phyloP scores from a whole-genome alignment of 1,139 yeast genomes.

The Wickerhamiella infanticola region DNA sequence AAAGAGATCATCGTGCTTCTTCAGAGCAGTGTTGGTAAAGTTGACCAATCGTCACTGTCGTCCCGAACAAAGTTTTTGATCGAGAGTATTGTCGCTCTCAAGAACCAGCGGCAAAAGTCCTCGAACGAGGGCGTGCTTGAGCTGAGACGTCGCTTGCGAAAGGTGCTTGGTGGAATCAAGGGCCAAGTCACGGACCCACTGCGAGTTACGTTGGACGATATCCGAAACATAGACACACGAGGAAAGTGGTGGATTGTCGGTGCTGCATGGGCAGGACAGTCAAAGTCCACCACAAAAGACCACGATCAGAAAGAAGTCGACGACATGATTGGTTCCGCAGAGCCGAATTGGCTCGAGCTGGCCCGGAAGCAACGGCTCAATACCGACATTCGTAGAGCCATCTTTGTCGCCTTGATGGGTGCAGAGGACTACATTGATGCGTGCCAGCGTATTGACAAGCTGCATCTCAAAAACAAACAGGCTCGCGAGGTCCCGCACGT shows the following conservation, averaged over 20 bases:
- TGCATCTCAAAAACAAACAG: slow-evolving; percentile 67
- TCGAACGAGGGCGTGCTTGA: slow-evolving; percentile 34
- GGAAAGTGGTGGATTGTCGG: slow-evolving; percentile 99
- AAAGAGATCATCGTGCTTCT: slow-evolving; percentile 57
- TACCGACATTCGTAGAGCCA: slow-evolving; percentile 85
- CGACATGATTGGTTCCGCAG: slow-evolving; percentile 41
- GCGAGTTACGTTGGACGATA: slow-evolving; percentile 72
- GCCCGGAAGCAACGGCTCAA: slow-evolving; percentile 86
- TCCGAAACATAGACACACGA: slow-evolving; percentile 51
- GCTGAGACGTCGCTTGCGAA: slow-evolving; percentile 46
- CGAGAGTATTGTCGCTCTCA: slow-evolving; percentile 72
- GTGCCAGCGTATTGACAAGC: slow-evolving; percentile 60
- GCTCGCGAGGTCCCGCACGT: slow-evolving; percentile 79
- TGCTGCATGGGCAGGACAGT: slow-evolving; percentile 56
- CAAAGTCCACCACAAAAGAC: slow-evolving; percentile 9
- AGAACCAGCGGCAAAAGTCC: slow-evolving; percentile 62
- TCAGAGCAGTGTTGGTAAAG: slow-evolving; percentile 32
- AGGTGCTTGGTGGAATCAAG: slow-evolving; percentile 37
- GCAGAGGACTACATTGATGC: slow-evolving; percentile 89
- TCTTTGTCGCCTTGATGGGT: slow-evolving; percentile 87
- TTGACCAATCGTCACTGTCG: slow-evolving; percentile 25
- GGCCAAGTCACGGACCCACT: slow-evolving; percentile 50
- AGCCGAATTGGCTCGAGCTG: slow-evolving; percentile 78
- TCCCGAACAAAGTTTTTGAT: slow-evolving; percentile 70
- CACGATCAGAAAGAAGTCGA: slow-evolving; percentile 14